Base-by-base conservation (phyloP, 139 green algal species). In the Picocystis salinarum region DNA sequence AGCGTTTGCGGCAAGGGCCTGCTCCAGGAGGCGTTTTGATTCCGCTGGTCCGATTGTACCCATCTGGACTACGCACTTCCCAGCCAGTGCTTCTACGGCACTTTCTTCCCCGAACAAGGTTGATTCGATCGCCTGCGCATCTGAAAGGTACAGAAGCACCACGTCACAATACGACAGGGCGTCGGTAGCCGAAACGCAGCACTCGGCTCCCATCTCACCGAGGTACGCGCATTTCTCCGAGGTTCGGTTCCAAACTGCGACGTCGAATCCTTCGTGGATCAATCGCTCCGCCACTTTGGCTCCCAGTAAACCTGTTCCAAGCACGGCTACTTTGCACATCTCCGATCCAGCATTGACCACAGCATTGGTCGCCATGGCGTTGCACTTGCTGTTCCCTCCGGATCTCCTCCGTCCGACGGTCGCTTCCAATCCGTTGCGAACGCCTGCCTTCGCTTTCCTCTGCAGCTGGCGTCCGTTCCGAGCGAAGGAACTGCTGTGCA, bases 281-380 rank as follows among this genome's bases (percentile, higher is more conserved):
- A 62, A 42, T 6, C 54, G 39, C 18, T 42, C 34, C n/a, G 54
- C 54, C 22, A 57, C 37, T 28, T 62, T 62, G 54, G 48, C 56
- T 31, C 54, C 54, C 36, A 42, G 42, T 20, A 53, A 17, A 12
- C 46, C 46, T 12, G 45, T 29, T 15, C 46, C 46, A 12, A 53
- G n/a, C 6, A 26, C 17, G 23, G 5, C 23, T 5, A 49, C 42
- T n/a, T n/a, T n/a, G n/a, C n/a, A n/a, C n/a, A n/a, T n/a, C n/a
- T n/a, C n/a, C n/a, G n/a, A n/a, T n/a, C n/a, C n/a, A n/a, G n/a
- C n/a, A n/a, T n/a, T n/a, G n/a, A n/a, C n/a, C n/a, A n/a, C n/a
- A n/a, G n/a, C n/a, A n/a, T n/a, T n/a, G n/a, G n/a, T n/a, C n/a
- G n/a, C n/a, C n/a, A n/a, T n/a, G n/a, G n/a, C n/a, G n/a, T n/a